Percentiles rank a stretch among this genome's conserved stretches.
Conservation (phyloP, 2,329 filamentous ascomycete species). For the Fusarium burgessii region DNA sequence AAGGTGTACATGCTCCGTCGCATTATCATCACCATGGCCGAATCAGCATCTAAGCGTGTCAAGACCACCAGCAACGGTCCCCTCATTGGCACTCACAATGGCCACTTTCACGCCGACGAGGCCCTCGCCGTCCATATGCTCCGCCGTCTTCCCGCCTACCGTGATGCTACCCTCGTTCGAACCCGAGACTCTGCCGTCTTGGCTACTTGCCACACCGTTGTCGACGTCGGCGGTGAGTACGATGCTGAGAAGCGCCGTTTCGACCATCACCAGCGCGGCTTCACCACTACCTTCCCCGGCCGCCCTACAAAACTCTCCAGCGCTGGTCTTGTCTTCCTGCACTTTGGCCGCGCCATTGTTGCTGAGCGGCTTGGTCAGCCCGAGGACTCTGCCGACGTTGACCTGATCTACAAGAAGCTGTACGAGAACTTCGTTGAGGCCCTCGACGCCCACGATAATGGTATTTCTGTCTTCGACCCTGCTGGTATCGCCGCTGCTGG, state of each 20-base stretch:
- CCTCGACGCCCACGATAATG: constrained; percentile 97
- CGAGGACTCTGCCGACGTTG: constrained; percentile 74
- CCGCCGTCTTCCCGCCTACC: constrained; percentile 85
- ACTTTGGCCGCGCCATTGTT: constrained; percentile 90
- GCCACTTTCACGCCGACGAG: constrained; percentile 99
- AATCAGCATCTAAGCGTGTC: constrained; percentile 82
- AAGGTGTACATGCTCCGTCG: constrained; percentile 49
- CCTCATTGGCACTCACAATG: constrained; percentile 93
- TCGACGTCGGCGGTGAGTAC: constrained; percentile 98
- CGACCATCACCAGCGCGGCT: constrained; percentile 97
- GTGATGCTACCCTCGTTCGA: constrained; percentile 78
- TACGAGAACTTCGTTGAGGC: constrained; percentile 96
- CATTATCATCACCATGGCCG: constrained; percentile 58
- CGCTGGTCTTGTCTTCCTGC: constrained; percentile 93
- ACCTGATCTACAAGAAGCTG: constrained; percentile 85
- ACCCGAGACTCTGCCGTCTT: constrained; percentile 87
- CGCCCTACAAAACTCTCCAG: constrained; percentile 91
- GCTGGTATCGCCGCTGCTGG: constrained; percentile 75
- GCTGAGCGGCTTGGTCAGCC: constrained; percentile 65
- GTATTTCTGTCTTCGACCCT: constrained; percentile 85
- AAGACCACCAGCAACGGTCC: constrained; percentile 74
- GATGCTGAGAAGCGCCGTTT: constrained; percentile 81
- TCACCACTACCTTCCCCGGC: constrained; percentile 85
- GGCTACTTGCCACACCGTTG: constrained; percentile 89
- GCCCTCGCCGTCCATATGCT: constrained; percentile 97